Conservation (phyloP, 495 filamentous ascomycete genomes). For the Trichoderma reesei region DNA sequence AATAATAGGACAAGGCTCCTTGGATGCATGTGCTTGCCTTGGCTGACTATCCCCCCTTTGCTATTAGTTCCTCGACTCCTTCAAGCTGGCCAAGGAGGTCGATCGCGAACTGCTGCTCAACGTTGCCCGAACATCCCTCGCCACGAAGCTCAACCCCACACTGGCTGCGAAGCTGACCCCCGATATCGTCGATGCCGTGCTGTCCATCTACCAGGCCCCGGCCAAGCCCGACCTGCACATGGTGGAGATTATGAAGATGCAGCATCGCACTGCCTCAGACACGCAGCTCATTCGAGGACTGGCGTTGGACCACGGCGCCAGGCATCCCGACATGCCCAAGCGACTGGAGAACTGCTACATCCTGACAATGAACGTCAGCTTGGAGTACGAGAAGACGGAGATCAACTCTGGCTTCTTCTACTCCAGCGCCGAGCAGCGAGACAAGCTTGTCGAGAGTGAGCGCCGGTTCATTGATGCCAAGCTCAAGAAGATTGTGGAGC, state of each 20-base stretch:
- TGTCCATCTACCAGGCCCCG: conserved; percentile 82
- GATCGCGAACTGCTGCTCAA: conserved; percentile 91
- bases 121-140: conserved; percentile 87
- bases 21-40: neutral
- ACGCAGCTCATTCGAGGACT: conserved; percentile 91
- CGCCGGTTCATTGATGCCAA: conserved; percentile 94
- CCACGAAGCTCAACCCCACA: conserved; percentile 82
- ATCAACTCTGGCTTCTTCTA: conserved; percentile 99
- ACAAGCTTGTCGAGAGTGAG: conserved; percentile 96
- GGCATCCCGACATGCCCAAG: conserved; percentile 98
- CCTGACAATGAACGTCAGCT: conserved; percentile 86
- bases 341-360: conserved; percentile 91
- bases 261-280: conserved; percentile 90
- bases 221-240: conserved; percentile 96
- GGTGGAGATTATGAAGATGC: conserved; percentile 99
- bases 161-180: conserved; percentile 88
- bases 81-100: conserved; percentile 78
- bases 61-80: conserved; percentile 78
- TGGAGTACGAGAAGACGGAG: conserved; percentile 98
- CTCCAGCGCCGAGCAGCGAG: conserved; percentile 88
- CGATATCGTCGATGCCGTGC: conserved; percentile 88
- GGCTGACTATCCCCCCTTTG: conserved; percentile 13
- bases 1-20: neutral
- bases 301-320: conserved; percentile 87
- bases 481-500: conserved; percentile 91